A percentile compares a stretch with the other conserved stretches of the same genome.
phyloP scores from a whole-genome alignment of 2,329 filamentous ascomycete genomes.

The Exophiala spinifera region DNA sequence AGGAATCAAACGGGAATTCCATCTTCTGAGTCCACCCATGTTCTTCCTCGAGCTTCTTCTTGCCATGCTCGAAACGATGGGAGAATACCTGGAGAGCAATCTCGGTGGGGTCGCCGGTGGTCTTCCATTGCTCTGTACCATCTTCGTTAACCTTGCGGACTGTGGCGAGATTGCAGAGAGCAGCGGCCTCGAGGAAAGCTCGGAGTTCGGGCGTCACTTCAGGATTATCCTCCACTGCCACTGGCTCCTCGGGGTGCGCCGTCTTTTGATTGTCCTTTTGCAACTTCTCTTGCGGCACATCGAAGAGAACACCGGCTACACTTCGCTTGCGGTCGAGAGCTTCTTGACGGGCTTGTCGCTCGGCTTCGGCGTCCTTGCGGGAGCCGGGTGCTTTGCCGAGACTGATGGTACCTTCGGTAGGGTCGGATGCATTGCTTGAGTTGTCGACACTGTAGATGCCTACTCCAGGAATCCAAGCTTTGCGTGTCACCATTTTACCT shows the following conservation, averaged over 20 bases:
- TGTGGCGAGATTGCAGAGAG: slow-evolving; percentile 54
- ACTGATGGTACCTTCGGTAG: slow-evolving; percentile 50
- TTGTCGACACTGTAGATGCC: slow-evolving; percentile 53
- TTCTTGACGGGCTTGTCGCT: slow-evolving; percentile 39
- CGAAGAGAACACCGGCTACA: slow-evolving; percentile 59
- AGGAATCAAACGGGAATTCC: slow-evolving; percentile 64
- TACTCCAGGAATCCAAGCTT: slow-evolving; percentile 54
- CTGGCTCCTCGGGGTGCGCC: slow-evolving; percentile 25
- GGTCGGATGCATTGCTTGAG: slow-evolving; percentile 54
- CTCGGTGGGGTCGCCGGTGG: slow-evolving; percentile 63
- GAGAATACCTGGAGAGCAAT: slow-evolving; percentile 66
- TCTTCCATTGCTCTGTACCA: slow-evolving; percentile 48
- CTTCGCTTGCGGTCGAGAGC: slow-evolving; percentile 59
- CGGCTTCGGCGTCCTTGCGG: slow-evolving; percentile 33
- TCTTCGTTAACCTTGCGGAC: slow-evolving; percentile 45
- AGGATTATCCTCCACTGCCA: slow-evolving; percentile 29
- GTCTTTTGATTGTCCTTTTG: slow-evolving; percentile 32
- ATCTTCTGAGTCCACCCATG: slow-evolving; percentile 52
- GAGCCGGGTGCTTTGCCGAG: slow-evolving; percentile 36
- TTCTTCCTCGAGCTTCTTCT: slow-evolving; percentile 40
- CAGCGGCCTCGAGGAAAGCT: slow-evolving; percentile 52
- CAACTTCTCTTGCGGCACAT: slow-evolving; percentile 54
- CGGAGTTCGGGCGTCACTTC: slow-evolving; percentile 47
- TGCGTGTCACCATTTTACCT: slow-evolving; percentile 60
- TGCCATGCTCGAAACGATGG: slow-evolving; percentile 55